Evolutionary conservation across 129 eudicot species (phyloP), one percentile per base, ranked within the genome.

Genomic region (Heracleum sosnowskyi): DNA sequence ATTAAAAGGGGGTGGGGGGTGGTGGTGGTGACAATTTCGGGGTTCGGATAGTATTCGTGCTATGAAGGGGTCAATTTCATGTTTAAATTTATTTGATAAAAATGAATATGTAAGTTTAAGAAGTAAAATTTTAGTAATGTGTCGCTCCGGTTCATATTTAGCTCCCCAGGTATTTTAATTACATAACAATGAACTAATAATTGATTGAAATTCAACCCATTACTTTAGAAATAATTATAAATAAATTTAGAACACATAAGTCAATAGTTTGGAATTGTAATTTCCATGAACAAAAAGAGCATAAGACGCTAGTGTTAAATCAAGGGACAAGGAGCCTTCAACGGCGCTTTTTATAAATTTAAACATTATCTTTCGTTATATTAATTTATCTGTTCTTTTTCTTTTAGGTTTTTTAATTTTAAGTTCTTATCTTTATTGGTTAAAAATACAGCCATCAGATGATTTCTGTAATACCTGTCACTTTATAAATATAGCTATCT

Each of bases 391-490:
- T 47, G 29, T 46, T 40, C 20, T 76, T 22, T 73, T 42, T 4
- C 26, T 26, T 11, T 29, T 26, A 24, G 64, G n/a, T 63, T 33
- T 11, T 71, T 71, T 71, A 24, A n/a, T 71, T 39, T 8, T 24
- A 18, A 36, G 35, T 81, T 77, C 36, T 83, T 77, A 60, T 11
- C 70, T 77, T 36, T 60, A 68, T 80, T 82, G 85, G 88, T 84
- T n/a, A 70, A 69, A 70, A 0, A 79, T 70, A 74, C 89, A 73
- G 78, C 82, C 81, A 79, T 86, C 11, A 26, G 74, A 76, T 77
- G 76, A 33, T n/a, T 18, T 31, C 71, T 45, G 81, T 73, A 40
- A 74, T 51, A 74, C 53, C 62, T 41, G 79, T 63, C 79, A 79
- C 75, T 82, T 69, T 78, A 60, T 60, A 51, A 34, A 62, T 57